Base-by-base conservation (phyloP, 2,329 filamentous ascomycete species). In the Penicillium aurantiogriseum region DNA sequence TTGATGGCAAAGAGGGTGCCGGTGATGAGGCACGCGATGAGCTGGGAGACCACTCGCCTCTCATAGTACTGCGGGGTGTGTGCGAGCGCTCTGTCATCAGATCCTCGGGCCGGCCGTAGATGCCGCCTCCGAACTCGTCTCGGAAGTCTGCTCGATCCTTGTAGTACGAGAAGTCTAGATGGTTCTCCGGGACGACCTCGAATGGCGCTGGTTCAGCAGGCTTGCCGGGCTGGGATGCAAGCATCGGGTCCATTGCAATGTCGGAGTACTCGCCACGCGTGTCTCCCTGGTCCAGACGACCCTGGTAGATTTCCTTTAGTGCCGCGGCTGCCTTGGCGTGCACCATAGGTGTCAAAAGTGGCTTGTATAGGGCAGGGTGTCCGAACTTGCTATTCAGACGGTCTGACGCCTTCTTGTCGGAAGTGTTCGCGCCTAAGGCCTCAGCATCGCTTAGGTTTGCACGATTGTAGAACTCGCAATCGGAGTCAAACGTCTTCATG, bases 271-370 rank as follows among this genome's bases (percentile, higher is more conserved):
- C 75, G 27, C 66, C 67, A 9, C 63, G 62, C 19, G 63, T 60
- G 21, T 71, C 70, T 55, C 81, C 79, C 0, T 82, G 79, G n/a
- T 81, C 81, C 2, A 96, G 77, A 5, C 93, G 88, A 11, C 92
- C 93, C 25, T 87, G 87, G 72, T 97, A 97, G 49, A 99, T 83
- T 43, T 89, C 85, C n/a, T 88, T 88, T 10, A 99, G 82, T 40
- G 94, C 83, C 58, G 94, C 92, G 68, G 94, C 90, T 2, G 91
- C 91, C 75, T 90, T 96, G 53, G 91, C 89, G 67, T 95, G 89
- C 4, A 97, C 93, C 92, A 97, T 97, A 3, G 93, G 93, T 0
- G 92, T 96, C 66, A 93, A 92, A 21, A 97, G 82, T 4, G 90
- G 88, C 74, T 89, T 90, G 79, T 94, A 96, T 17, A 97, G 81